Percentiles rank a stretch among this genome's conserved stretches.
phyloP scores from a whole-genome alignment of 2,329 filamentous ascomycete genomes.

The Amphichorda felina region DNA sequence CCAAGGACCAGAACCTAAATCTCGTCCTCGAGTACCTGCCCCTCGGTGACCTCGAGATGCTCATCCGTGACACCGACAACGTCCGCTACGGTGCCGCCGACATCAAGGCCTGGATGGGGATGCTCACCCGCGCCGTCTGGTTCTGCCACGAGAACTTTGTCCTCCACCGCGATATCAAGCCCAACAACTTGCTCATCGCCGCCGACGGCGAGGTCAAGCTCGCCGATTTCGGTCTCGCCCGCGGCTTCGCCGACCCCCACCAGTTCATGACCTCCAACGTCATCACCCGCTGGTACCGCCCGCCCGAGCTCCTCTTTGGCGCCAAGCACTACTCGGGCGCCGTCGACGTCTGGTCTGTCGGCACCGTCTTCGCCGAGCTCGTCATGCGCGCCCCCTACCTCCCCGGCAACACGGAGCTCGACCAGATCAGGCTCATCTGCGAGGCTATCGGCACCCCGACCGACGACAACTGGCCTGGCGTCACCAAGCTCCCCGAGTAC shows the following conservation, averaged over 20 bases:
- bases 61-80: slow-evolving; percentile 71
- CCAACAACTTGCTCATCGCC: slow-evolving; percentile 92
- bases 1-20: slow-evolving; percentile 93
- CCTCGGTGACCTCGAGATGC: slow-evolving; percentile 86
- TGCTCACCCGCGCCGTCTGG: slow-evolving; percentile 87
- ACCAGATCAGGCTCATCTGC: slow-evolving; percentile 77
- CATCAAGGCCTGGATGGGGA: slow-evolving; percentile 97
- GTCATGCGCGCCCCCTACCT: slow-evolving; percentile 74
- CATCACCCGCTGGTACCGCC: slow-evolving; percentile 94
- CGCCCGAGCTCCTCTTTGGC: slow-evolving; percentile 86
- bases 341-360: slow-evolving; percentile 91
- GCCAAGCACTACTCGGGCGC: slow-evolving; percentile 80
- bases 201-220: slow-evolving; percentile 90
- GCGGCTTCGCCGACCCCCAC: slow-evolving; percentile 81
- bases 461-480: slow-evolving; percentile 92
- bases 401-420: slow-evolving; percentile 71
- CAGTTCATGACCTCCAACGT: slow-evolving; percentile 85
- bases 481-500: slow-evolving; percentile 69
- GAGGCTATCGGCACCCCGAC: slow-evolving; percentile 80
- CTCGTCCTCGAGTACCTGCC: slow-evolving; percentile 91
- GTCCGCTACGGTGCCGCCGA: slow-evolving; percentile 80
- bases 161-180: slow-evolving; percentile 96
- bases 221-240: slow-evolving; percentile 92
- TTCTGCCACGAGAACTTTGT: slow-evolving; percentile 95
- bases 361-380: slow-evolving; percentile 86